Evolutionary conservation across 2,329 filamentous ascomycete genomes (phyloP).

Genomic region (Cladosporium sp.): DNA sequence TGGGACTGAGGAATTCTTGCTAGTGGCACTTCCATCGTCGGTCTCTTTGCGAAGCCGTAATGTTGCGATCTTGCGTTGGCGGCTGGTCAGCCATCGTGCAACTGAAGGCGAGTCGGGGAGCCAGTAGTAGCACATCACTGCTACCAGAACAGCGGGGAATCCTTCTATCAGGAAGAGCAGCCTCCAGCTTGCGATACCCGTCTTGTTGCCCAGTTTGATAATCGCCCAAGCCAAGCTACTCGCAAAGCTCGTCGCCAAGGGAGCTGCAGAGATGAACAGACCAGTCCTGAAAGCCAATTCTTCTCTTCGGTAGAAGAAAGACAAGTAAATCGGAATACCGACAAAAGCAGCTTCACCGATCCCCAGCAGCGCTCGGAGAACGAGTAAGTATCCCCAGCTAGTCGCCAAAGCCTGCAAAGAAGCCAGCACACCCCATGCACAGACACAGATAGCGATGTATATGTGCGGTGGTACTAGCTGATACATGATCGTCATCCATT

Average conservation of each 20-base stretch:
- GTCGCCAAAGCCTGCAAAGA: slow-evolving; percentile 58
- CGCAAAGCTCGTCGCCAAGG: slow-evolving; percentile 62
- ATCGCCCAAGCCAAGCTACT: slow-evolving; percentile 76
- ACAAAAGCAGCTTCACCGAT: slow-evolving; percentile 60
- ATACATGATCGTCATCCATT: slow-evolving; percentile 60
- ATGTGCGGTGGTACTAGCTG: slow-evolving; percentile 56
- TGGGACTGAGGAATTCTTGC: slow-evolving; percentile 12
- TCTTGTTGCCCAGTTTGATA: slow-evolving; percentile 58
- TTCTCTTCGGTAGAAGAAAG: slow-evolving; percentile 57
- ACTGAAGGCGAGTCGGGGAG: slow-evolving; percentile 67
- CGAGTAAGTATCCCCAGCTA: slow-evolving; percentile 50
- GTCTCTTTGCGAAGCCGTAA: slow-evolving; percentile 57
- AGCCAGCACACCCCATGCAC: slow-evolving; percentile 74
- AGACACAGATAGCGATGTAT: slow-evolving; percentile 60
- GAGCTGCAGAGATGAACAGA: slow-evolving; percentile 73
- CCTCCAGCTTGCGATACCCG: slow-evolving; percentile 77
- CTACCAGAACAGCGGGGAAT: slow-evolving; percentile 73
- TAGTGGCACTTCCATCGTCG: slow-evolving; percentile 27
- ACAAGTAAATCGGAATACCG: slow-evolving; percentile 60
- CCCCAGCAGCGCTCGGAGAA: slow-evolving; percentile 57
- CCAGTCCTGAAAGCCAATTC: slow-evolving; percentile 84
- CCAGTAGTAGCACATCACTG: slow-evolving; percentile 66
- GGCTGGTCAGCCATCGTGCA: slow-evolving; percentile 37
- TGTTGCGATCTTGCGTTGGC: slow-evolving; percentile 60
- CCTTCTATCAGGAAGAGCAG: slow-evolving; percentile 79